Base-by-base conservation (phyloP, 2,329 filamentous ascomycete species). In the Xylaria hypoxylon region DNA sequence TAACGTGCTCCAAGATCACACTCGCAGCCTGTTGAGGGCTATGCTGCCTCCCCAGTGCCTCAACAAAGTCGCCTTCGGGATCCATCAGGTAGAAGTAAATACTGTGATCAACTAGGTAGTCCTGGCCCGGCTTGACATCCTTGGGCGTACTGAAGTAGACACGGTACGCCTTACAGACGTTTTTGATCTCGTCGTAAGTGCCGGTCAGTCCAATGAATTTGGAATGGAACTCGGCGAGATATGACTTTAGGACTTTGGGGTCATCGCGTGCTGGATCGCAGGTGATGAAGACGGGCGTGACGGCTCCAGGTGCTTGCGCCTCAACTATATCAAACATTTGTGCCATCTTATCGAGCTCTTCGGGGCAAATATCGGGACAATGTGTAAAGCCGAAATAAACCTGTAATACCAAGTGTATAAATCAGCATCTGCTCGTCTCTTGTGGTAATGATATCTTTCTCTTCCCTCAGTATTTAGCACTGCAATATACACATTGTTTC, bases 61-160 rank as follows among this genome's bases (percentile, higher is more conserved):
- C 96, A 31, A 99, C 95, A 79, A 99, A 99, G 79, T 99, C 94
- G 22, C 95, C 95, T 73, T 98, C 94, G 0, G 96, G 96, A 79
- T 98, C 96, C 96, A 99, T 99, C 72, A 99, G 82, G 80, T 99
- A 99, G 76, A 99, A 99, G 85, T 99, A 99, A 73, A 99, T 99
- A 80, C 94, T 97, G 83, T 99, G 96, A 79, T 99, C 96, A 13
- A 99, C 96, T 74, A 99, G 81, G 78, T 99, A 99, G 80, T 99
- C 96, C 84, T 97, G 92, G 1, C 95, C 96, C 0, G 94, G 91
- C 84, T 94, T 91, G 63, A 98, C 92, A 70, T 94, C 87, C 73
- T 88, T 85, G 38, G 96, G 96, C 53, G 96, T 99, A 77, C 92
- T 96, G 76, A 99, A 99, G 82, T 99, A 99, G 61, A 99, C 96